Evolutionary conservation across 108 stramenopile species (phyloP).

Genomic region (Epithemia pelagica): DNA sequence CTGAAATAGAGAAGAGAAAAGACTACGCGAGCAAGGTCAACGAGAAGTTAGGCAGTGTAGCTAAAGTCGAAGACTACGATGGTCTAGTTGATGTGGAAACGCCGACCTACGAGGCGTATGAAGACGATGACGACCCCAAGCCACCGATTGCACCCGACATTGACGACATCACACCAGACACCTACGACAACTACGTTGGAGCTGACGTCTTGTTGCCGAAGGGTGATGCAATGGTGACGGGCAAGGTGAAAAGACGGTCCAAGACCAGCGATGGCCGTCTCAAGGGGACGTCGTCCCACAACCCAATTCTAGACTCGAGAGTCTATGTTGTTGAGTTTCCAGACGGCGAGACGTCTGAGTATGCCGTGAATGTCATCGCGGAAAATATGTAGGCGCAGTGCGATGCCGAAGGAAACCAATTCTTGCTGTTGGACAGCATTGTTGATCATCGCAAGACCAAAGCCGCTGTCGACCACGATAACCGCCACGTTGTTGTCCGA

Average conservation of each 20-base stretch:
- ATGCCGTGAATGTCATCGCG: slow-evolving; percentile 55
- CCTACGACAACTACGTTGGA: slow-evolving; percentile 27
- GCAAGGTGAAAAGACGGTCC: slow-evolving; percentile 18
- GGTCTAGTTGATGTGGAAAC: neutral
- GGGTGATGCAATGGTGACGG: slow-evolving; percentile 1
- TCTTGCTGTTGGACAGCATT: slow-evolving; percentile 9
- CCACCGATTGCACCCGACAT: neutral
- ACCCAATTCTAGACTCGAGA: too few relatives aligned
- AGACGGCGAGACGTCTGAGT: slow-evolving; percentile 37
- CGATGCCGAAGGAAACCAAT: slow-evolving; percentile 26
- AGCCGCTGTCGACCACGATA: too few relatives aligned
- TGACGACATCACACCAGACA: neutral
- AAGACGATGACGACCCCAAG: neutral
- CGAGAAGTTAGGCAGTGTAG: neutral
- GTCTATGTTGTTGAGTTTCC: slow-evolving; percentile 35
- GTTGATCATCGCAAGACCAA: slow-evolving; percentile 14
- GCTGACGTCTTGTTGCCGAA: neutral
- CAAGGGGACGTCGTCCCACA: too few relatives aligned
- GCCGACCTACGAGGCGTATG: neutral
- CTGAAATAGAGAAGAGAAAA: neutral
- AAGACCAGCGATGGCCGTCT: slow-evolving; percentile 21
- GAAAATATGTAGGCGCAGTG: slow-evolving; percentile 30
- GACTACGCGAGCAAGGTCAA: neutral
- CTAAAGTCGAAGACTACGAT: neutral
- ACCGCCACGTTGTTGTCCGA: too few relatives aligned